These are phyloP conservation scores for Colletotrichum zoysiae DNA, from an alignment of 2,329 filamentous ascomycete genomes.

Conservation along the genomic window DNA sequence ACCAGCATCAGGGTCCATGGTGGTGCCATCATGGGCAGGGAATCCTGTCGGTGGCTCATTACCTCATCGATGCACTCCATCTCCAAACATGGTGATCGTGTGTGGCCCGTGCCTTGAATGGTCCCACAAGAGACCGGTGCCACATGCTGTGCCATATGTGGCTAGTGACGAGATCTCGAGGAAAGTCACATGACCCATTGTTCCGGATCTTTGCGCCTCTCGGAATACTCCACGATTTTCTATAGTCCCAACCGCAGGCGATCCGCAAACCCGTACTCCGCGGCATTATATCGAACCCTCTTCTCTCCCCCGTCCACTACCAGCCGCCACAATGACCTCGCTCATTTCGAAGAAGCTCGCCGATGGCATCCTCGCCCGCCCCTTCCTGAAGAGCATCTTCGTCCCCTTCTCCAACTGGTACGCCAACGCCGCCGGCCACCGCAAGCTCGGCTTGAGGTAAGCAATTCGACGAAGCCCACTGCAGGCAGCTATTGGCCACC, in stretches of 20 bases:
- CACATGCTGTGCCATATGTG: constrained; percentile 9
- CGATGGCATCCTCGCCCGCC: constrained; percentile 75
- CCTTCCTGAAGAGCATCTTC: constrained; percentile 85
- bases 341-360: constrained; percentile 50
- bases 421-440: constrained; percentile 88
- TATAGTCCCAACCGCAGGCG: constrained; percentile 34
- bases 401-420: constrained; percentile 91
- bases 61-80: constrained; percentile 30
- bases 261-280: constrained; percentile 41
- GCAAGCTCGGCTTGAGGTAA: constrained; percentile 91
- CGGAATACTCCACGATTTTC: constrained; percentile 41
- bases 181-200: constrained; percentile 36
- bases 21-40: constrained; percentile 27
- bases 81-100: background rate
- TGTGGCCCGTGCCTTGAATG: constrained; percentile 14
- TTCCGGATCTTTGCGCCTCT: constrained; percentile 41
- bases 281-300: constrained; percentile 41
- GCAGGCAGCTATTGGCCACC: constrained; percentile 5
- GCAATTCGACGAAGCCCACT: constrained; percentile 41
- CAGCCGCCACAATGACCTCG: constrained; percentile 71
- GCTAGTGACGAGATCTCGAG: constrained; percentile 25
- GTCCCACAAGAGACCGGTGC: too few species aligned
- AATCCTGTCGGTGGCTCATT: constrained; percentile 24
- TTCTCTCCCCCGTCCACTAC: constrained; percentile 44
- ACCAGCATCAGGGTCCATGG: constrained; percentile 24